Conservation (phyloP, 2,329 filamentous ascomycete species). For the Ceratocystis colombiana region DNA sequence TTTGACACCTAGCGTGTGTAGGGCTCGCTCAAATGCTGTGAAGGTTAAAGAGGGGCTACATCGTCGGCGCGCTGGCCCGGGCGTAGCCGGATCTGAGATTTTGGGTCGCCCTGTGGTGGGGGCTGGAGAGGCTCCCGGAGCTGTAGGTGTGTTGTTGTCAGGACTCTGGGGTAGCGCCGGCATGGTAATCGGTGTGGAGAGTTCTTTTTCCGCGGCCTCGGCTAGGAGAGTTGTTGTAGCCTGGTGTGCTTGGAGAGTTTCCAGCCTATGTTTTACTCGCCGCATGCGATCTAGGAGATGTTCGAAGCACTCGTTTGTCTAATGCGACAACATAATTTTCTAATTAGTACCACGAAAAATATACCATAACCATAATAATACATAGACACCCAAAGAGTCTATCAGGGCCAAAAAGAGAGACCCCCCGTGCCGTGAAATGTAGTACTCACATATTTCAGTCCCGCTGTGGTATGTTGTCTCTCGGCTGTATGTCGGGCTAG, state of each 20-base stretch:
- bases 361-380: neutral
- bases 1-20: conserved; percentile 5
- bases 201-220: neutral
- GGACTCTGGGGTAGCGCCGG: neutral
- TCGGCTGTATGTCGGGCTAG: conserved; percentile 38
- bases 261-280: neutral
- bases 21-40: neutral
- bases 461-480: conserved; percentile 38
- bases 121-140: neutral
- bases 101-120: neutral
- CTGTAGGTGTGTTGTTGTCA: neutral
- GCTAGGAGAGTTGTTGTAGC: neutral
- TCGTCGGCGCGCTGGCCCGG: neutral
- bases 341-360: neutral
- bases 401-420: too few relatives aligned
- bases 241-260: neutral
- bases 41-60: neutral
- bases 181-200: neutral
- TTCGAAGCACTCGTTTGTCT: conserved; percentile 45
- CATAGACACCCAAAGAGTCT: too few relatives aligned
- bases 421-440: neutral
- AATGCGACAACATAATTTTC: conserved; percentile 27
- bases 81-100: neutral
- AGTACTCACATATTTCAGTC: conserved; percentile 42
- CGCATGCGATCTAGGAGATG: conserved; percentile 28